Conservation (phyloP, 2,329 filamentous ascomycete species). For the Plenodomus tracheiphilus region DNA sequence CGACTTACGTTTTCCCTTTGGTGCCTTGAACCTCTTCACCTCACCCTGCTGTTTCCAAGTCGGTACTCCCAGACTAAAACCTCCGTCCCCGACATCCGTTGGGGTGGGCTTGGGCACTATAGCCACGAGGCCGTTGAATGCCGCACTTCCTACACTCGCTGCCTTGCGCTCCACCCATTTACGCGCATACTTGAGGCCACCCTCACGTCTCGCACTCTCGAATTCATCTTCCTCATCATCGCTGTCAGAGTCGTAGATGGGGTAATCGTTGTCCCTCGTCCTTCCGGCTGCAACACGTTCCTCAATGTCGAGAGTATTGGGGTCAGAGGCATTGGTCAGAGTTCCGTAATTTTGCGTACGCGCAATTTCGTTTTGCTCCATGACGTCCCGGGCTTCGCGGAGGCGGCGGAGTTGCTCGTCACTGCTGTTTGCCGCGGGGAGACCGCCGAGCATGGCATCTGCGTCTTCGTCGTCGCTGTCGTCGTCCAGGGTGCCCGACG, state of each 20-base stretch:
- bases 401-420: conserved; percentile 53
- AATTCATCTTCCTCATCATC: conserved; percentile 76
- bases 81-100: conserved; percentile 48
- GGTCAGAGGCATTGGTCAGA: conserved; percentile 40
- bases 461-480: conserved; percentile 67
- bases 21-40: conserved; percentile 65
- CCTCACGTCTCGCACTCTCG: conserved; percentile 75
- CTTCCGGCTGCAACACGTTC: conserved; percentile 73
- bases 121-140: conserved; percentile 28
- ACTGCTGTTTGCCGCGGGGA: conserved; percentile 32
- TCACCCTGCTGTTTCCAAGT: conserved; percentile 43
- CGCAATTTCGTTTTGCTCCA: conserved; percentile 55
- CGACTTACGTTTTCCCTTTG: conserved; percentile 67
- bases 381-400: conserved; percentile 54
- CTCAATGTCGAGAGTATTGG: conserved; percentile 70
- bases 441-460: conserved; percentile 18
- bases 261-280: conserved; percentile 70
- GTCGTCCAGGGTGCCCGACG: conserved; percentile 76
- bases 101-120: conserved; percentile 48
- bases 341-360: conserved; percentile 54
- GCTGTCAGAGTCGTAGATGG: conserved; percentile 88
- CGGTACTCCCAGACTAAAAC: conserved; percentile 50
- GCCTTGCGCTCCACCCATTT: conserved; percentile 57
- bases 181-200: conserved; percentile 74
- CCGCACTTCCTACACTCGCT: conserved; percentile 47